Percentiles rank a stretch among this genome's conserved stretches.
phyloP scores from a whole-genome alignment of 495 filamentous ascomycete genomes.

The Podospora anserina region DNA sequence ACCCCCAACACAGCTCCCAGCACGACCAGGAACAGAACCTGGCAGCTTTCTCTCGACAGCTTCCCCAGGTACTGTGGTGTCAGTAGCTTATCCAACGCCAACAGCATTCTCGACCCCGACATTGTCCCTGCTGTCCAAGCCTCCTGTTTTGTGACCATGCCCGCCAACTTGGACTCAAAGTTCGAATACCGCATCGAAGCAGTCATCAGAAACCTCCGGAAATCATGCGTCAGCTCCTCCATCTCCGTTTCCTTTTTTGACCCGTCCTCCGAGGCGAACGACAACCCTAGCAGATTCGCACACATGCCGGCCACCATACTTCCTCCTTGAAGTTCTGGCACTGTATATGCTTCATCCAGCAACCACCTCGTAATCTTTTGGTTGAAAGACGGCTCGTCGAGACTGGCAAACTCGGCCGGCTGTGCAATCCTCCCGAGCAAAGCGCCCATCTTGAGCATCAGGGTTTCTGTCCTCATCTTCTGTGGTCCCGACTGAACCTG shows the following conservation, averaged over 20 bases:
- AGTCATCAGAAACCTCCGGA: constrained; percentile 30
- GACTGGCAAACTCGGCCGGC: constrained; percentile 24
- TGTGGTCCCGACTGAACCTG: background rate
- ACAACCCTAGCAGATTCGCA: constrained; percentile 28
- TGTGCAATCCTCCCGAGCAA: constrained; percentile 31
- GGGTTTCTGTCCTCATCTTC: constrained; percentile 28
- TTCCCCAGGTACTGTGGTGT: constrained; percentile 31
- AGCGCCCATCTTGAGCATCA: constrained; percentile 25
- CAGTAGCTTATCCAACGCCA: constrained; percentile 29
- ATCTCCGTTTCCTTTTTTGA: background rate
- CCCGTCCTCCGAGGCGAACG: constrained; percentile 24
- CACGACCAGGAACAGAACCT: constrained; percentile 34
- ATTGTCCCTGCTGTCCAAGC: constrained; percentile 23
- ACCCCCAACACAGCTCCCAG: constrained; percentile 30
- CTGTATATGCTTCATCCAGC: constrained; percentile 22
- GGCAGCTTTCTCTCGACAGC: constrained; percentile 15
- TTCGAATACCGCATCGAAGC: constrained; percentile 19
- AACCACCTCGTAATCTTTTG: constrained; percentile 29
- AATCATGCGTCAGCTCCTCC: constrained; percentile 26
- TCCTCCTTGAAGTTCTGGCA: constrained; percentile 24
- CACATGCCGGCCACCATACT: constrained; percentile 34
- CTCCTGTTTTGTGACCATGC: constrained; percentile 3
- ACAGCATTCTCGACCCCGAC: constrained; percentile 28
- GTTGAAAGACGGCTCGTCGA: constrained; percentile 23
- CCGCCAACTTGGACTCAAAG: background rate